Percentiles rank a stretch among this genome's conserved stretches.
Evolutionary conservation across 352 stramenopile genomes (phyloP).

Genomic region (Plasmopara halstedii): DNA sequence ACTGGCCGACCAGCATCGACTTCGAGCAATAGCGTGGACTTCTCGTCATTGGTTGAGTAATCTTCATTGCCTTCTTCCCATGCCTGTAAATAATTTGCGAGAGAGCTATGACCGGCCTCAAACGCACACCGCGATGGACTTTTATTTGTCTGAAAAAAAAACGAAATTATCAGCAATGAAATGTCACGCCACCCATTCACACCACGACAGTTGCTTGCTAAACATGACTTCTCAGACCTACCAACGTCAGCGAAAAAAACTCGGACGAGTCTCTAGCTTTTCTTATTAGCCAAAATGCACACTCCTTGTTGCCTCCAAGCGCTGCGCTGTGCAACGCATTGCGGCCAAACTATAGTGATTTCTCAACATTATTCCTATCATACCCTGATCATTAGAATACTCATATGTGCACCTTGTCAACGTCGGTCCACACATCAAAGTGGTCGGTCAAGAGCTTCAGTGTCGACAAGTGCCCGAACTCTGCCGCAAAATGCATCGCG

Average conservation of each 20-base stretch:
- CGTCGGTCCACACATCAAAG: slow-evolving; percentile 69
- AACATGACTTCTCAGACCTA: slow-evolving; percentile 14
- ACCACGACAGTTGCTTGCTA: slow-evolving; percentile 2
- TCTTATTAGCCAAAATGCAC: slow-evolving; percentile 74
- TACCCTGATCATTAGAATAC: background rate
- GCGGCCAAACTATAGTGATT: slow-evolving; percentile 54
- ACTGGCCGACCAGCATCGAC: slow-evolving; percentile 13
- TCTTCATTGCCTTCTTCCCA: slow-evolving; percentile 88
- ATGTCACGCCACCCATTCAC: slow-evolving; percentile 1
- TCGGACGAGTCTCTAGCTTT: slow-evolving; percentile 54
- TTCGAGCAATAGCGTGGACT: slow-evolving; percentile 22
- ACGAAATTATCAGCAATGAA: slow-evolving; percentile 1
- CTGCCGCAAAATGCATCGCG: slow-evolving; percentile 79
- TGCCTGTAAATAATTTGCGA: slow-evolving; percentile 67
- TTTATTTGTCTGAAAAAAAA: slow-evolving; percentile 75
- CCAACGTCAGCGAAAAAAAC: slow-evolving; percentile 68
- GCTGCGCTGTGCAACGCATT: slow-evolving; percentile 78
- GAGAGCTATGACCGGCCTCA: slow-evolving; percentile 70
- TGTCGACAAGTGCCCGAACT: slow-evolving; percentile 66
- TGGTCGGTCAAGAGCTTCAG: slow-evolving; percentile 77
- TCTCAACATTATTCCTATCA: background rate
- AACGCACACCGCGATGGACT: slow-evolving; percentile 83
- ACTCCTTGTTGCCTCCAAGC: slow-evolving; percentile 76
- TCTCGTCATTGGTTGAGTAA: slow-evolving; percentile 68
- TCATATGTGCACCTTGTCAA: slow-evolving; percentile 52